Percentiles rank a stretch among this genome's conserved stretches.
These are phyloP conservation scores for Sugiyamaella sp. DNA, from an alignment of 1,139 yeast species.

Conservation along the genomic window DNA sequence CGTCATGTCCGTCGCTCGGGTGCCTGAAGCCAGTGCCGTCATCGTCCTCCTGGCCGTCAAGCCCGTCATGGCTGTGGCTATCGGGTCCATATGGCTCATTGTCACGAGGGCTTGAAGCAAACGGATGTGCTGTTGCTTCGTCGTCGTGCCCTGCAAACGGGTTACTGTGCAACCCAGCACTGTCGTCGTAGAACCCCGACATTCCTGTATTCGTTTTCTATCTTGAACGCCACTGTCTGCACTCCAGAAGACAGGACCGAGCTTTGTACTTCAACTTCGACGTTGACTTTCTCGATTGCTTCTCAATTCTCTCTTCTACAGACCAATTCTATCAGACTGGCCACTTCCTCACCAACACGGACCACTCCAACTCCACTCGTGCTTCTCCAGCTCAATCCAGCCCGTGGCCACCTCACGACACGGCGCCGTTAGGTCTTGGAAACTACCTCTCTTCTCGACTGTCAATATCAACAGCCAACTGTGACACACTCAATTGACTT, in stretches of 20 bases:
- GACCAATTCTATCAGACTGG: too few relatives aligned
- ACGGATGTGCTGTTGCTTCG: constrained; percentile 14
- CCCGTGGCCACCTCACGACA: not conserved
- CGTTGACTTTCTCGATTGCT: too few relatives aligned
- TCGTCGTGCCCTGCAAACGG: constrained; percentile 21
- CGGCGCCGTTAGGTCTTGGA: not conserved
- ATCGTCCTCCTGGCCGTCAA: constrained; percentile 1
- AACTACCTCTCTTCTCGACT: not conserved
- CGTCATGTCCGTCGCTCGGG: constrained; percentile 4
- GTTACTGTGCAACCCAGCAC: constrained; percentile 20
- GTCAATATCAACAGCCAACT: not conserved
- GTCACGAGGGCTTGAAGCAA: not conserved
- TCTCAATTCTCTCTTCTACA: too few relatives aligned
- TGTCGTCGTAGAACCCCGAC: constrained; percentile 20
- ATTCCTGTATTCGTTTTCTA: not conserved
- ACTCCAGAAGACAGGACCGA: too few relatives aligned
- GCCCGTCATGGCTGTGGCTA: not conserved
- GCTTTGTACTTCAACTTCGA: too few relatives aligned
- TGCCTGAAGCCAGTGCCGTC: constrained; percentile 1
- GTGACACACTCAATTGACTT: not conserved
- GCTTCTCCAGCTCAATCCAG: not conserved
- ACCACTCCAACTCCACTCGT: too few relatives aligned
- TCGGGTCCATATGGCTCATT: constrained; percentile 7
- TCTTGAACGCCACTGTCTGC: too few relatives aligned
- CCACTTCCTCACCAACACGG: too few relatives aligned